Evolutionary conservation across 371 early-diverging fungal species (phyloP), one percentile per base, ranked within the genome.

Genomic region (Syncephalastrum sp.): DNA sequence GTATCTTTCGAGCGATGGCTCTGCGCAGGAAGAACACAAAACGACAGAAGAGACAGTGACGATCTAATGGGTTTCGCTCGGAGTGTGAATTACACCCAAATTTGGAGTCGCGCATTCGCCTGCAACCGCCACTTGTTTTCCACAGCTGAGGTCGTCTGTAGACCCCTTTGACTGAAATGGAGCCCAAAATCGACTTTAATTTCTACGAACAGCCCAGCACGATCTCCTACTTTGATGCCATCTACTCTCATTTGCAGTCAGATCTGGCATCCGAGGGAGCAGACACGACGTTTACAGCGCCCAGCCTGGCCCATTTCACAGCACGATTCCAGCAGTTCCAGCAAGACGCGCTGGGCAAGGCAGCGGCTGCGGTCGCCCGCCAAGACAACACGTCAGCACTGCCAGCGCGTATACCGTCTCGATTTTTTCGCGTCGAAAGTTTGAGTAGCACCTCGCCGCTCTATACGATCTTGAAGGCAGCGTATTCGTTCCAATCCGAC

Each of bases 291-390:
- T 58, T 79, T 63, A 78, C 70, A 45, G 77, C 84, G 50, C 76
- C 83, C 38, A 85, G 83, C 12, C 66, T 88, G 24, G 75, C 86
- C 3, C 70, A 71, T 44, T 83, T 86, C 46, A 69, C 69, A 17
- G 81, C 81, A 19, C 70, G 69, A 14, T 65, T 86, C 53, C 83
- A 83, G 54, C 79, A 83, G 53, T 86, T 86, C 52, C 88, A 88
- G 67, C 65, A 84, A 38, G 76, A 77, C 42, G 70, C 65, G 57
- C 68, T 88, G n/a, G 81, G 83, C 12, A 51, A 63, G 47, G 47
- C 54, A 33, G 61, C 67, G 13, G 67, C 60, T 1, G 50, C 53
- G 6, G 53, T 71, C 25, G 74, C 78, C 29, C 60, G 55, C 50
- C 63, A 46, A 48, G 56, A 50, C 27, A 54, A 41, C 49, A 57